These are phyloP conservation scores for Dactylellina leptospora DNA, from an alignment of 2,329 filamentous ascomycete species.

Conservation along the genomic window DNA sequence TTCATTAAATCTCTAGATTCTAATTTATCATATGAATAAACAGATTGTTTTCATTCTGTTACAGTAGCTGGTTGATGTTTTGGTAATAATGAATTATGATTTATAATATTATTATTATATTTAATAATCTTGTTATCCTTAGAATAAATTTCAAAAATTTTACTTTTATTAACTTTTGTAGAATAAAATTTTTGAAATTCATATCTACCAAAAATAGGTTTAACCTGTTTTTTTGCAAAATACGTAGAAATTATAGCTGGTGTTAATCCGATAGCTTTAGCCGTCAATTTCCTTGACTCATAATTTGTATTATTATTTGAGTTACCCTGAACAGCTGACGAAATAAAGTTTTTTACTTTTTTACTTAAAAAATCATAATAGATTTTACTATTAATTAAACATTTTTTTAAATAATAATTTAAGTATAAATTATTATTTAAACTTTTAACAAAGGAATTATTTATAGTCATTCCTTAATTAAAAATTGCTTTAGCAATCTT, in stretches of 20 bases:
- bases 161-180: constrained; percentile 29
- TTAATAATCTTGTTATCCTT: constrained; percentile 26
- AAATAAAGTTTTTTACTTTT: too few species aligned
- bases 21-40: constrained; percentile 31
- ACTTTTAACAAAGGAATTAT: constrained; percentile 37
- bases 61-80: constrained; percentile 17
- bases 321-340: too few species aligned
- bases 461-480: constrained; percentile 33
- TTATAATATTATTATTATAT: constrained; percentile 13
- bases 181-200: constrained; percentile 35
- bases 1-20: constrained; percentile 11
- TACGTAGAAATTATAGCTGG: too few species aligned
- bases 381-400: neutral
- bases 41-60: constrained; percentile 21
- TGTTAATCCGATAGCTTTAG: too few species aligned
- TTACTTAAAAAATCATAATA: neutral
- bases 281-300: neutral
- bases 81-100: constrained; percentile 20
- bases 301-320: neutral
- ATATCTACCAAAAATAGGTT: constrained; percentile 21
- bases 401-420: constrained; percentile 25
- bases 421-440: constrained; percentile 32
- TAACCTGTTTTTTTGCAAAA: neutral
- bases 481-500: constrained; percentile 26
- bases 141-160: constrained; percentile 32